phyloP scores from a whole-genome alignment of 2,329 filamentous ascomycete species.

The Chaetomium sp. region DNA sequence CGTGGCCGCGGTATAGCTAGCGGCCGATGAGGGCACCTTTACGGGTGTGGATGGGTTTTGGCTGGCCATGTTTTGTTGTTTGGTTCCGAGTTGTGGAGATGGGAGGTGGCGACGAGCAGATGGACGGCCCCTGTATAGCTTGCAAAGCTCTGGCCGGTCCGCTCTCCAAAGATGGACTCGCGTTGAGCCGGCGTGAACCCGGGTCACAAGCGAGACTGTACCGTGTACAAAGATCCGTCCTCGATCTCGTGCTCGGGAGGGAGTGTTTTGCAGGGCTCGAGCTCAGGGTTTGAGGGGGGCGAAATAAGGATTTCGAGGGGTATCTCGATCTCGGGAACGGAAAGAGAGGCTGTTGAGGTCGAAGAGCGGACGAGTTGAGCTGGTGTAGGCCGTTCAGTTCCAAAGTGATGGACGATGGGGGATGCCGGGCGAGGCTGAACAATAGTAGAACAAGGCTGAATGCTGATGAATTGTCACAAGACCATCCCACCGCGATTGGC shows the following conservation, averaged over 20 bases:
- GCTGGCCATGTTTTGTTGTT: conserved; percentile 32
- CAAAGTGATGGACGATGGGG: background rate
- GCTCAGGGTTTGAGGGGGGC: too few relatives aligned
- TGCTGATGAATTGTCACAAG: background rate
- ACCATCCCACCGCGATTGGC: background rate
- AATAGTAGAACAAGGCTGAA: conserved; percentile 17
- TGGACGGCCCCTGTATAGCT: background rate
- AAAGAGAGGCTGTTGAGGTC: background rate
- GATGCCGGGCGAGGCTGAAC: conserved; percentile 13
- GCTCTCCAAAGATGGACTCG: background rate
- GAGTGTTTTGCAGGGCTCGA: background rate
- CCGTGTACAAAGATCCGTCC: background rate
- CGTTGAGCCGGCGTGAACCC: background rate
- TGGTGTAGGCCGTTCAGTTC: background rate
- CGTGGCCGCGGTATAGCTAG: conserved; percentile 61
- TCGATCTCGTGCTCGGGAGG: background rate
- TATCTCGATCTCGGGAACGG: background rate
- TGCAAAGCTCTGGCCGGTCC: background rate
- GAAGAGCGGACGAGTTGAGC: background rate
- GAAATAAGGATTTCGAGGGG: background rate
- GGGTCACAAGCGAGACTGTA: background rate
- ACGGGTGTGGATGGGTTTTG: conserved; percentile 55
- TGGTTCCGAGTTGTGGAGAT: background rate
- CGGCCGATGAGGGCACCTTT: conserved; percentile 62
- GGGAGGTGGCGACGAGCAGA: background rate